phyloP scores from a whole-genome alignment of 2,329 filamentous ascomycete species.

The Trichoderma cornu-damae region DNA sequence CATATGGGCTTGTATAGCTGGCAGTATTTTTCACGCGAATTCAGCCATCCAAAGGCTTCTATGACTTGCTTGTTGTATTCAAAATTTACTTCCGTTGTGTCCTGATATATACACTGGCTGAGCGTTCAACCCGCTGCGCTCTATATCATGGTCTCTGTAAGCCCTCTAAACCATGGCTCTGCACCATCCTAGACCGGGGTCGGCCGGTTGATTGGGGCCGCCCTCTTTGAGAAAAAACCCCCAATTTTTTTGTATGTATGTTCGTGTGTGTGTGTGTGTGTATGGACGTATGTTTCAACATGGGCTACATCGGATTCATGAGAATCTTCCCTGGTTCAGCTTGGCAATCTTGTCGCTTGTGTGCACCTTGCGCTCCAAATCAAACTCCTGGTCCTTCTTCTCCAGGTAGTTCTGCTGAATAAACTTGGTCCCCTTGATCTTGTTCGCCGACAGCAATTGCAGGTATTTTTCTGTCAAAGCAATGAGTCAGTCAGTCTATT shows the following conservation, averaged over 20 bases:
- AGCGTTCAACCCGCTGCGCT: conserved; percentile 25
- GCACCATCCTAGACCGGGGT: conserved; percentile 1
- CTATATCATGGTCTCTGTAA: conserved; percentile 17
- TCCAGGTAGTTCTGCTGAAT: conserved; percentile 71
- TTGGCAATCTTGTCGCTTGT: conserved; percentile 38
- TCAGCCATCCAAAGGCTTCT: not conserved
- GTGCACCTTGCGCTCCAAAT: conserved; percentile 37
- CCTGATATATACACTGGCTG: conserved; percentile 35
- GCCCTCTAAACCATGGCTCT: conserved; percentile 6
- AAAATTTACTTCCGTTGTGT: conserved; percentile 26
- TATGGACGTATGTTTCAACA: not conserved
- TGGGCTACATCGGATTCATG: conserved; percentile 22
- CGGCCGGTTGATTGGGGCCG: conserved; percentile 6
- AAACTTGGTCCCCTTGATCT: conserved; percentile 74
- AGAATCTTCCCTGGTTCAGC: conserved; percentile 34
- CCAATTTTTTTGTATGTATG: not conserved
- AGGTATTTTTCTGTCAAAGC: conserved; percentile 64
- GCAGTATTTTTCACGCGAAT: no score
- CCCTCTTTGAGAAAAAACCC: not conserved
- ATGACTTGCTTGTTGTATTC: conserved; percentile 14
- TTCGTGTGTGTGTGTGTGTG: no score
- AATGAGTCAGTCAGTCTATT: conserved; percentile 18
- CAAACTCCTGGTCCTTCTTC: conserved; percentile 43
- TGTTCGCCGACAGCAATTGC: conserved; percentile 68
- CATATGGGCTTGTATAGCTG: no score